phyloP scores from a whole-genome alignment of 1,284 basidiomycete genomes.

The Pholiota adiposa region DNA sequence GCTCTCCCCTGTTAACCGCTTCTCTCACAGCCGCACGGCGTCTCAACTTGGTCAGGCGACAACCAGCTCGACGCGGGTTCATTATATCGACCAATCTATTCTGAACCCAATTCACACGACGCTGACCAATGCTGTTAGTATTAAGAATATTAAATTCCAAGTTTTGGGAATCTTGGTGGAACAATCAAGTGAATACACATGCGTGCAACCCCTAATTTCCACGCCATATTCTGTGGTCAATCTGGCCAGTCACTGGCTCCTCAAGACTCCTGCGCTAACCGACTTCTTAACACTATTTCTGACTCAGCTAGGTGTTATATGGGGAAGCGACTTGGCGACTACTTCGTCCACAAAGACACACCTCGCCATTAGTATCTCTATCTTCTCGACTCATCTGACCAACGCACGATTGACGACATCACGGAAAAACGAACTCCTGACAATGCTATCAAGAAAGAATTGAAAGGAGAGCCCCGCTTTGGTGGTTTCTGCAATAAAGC shows the following conservation, averaged over 20 bases:
- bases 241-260: constrained; percentile 5
- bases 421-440: constrained; percentile 92
- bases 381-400: constrained; percentile 95
- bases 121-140: constrained; percentile 58
- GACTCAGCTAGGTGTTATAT: constrained; percentile 86
- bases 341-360: too few species aligned
- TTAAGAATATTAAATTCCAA: constrained; percentile 99
- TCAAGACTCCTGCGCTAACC: too few species aligned
- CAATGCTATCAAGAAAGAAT: constrained; percentile 98
- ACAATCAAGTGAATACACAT: constrained; percentile 88
- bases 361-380: constrained; percentile 98
- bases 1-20: too few species aligned
- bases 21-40: too few species aligned
- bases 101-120: neutral
- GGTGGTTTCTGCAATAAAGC: constrained; percentile 98
- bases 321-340: constrained; percentile 99
- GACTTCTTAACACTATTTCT: constrained; percentile 16
- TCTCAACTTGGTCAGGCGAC: too few species aligned
- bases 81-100: constrained; percentile 94
- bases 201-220: constrained; percentile 32
- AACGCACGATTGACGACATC: constrained; percentile 86
- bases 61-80: too few species aligned
- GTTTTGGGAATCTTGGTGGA: constrained; percentile 99
- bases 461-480: constrained; percentile 93
- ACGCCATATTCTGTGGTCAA: too few species aligned